Base-by-base conservation (phyloP, 768 basidiomycete species). In the Trametopsis cervina region DNA sequence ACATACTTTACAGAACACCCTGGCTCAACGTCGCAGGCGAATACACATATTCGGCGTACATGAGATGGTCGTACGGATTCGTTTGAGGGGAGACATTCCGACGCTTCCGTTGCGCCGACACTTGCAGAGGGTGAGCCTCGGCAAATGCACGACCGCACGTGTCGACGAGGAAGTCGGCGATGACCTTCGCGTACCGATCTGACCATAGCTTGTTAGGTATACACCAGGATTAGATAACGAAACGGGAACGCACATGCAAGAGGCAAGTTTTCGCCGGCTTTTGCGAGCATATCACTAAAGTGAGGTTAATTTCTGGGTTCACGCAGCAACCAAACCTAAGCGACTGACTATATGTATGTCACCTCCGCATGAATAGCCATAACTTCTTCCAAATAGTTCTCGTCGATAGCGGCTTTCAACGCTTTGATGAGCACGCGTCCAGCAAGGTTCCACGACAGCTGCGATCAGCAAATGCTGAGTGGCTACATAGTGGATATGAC, bases 371-470 rank as follows among this genome's bases (percentile, higher is more conserved):
- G 76, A 6, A 88, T 60, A 11, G 75, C 80, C 1, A 72, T 57
- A n/a, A 76, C 69, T 59, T 83, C 81, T 24, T 81, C 79, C 21
- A 67, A 57, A 48, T 73, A 74, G 17, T 77, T 74, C 4, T 72
- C 73, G 27, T 83, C 76, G 25, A 78, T 68, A 3, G 83, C 80
- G 25, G 78, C 80, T 52, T 78, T 76, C 26, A 85, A 63, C 60
- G 86, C 86, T 12, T 82, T 74, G 15, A 78, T 73, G 18, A 89
- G 70, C 10, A 83, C 80, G 23, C 82, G 71, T 0, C 82, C 85
- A 33, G 74, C 75, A 35, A 74, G 68, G 59, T 83, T 86, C 84
- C 83, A 90, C 35, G 53, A 53, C 24, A 60, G 53, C 59, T 60
- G 29, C 11, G 2, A 25, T 21, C 21, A 10, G 10, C 42, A 27